Percentiles rank a stretch among this genome's conserved stretches.
Evolutionary conservation across 768 basidiomycete species (phyloP).

Genomic region (Leccinum boreale): DNA sequence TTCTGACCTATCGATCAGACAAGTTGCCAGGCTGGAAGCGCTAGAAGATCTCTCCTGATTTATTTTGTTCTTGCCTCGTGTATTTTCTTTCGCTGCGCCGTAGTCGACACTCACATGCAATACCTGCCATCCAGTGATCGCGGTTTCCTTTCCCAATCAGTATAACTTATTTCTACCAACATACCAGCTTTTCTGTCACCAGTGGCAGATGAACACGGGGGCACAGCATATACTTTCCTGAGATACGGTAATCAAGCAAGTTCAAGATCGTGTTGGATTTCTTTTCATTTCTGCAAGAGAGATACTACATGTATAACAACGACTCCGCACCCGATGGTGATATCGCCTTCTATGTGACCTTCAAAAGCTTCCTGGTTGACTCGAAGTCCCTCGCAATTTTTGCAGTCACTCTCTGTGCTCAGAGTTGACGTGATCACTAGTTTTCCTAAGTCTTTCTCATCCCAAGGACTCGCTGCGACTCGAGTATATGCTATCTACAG

Average conservation of each 20-base stretch:
- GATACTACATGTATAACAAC: not conserved
- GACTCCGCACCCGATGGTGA: not conserved
- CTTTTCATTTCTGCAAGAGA: not conserved
- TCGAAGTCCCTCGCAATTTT: not conserved
- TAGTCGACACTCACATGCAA: conserved; percentile 5
- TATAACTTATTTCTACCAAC: not conserved
- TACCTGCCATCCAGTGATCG: not conserved
- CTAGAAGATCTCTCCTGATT: conserved; percentile 36
- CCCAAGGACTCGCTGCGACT: not conserved
- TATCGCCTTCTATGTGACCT: not conserved
- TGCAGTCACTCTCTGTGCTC: not conserved
- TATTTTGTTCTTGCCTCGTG: not conserved
- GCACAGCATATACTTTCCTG: not conserved
- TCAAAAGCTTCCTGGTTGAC: not conserved
- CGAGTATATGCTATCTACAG: not conserved
- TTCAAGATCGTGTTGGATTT: not conserved
- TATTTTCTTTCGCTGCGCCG: conserved; percentile 3
- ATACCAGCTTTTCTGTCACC: not conserved
- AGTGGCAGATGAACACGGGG: not conserved
- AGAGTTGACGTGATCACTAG: conserved; percentile 1
- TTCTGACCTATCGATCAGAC: conserved; percentile 30
- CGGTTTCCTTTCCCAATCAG: not conserved
- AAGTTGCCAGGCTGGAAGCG: conserved; percentile 49
- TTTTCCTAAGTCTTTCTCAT: not conserved
- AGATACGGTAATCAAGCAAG: not conserved